Percentiles rank a stretch among this genome's conserved stretches.
Evolutionary conservation across 1,284 basidiomycete species (phyloP).

Genomic region (Kwoniella shivajii): DNA sequence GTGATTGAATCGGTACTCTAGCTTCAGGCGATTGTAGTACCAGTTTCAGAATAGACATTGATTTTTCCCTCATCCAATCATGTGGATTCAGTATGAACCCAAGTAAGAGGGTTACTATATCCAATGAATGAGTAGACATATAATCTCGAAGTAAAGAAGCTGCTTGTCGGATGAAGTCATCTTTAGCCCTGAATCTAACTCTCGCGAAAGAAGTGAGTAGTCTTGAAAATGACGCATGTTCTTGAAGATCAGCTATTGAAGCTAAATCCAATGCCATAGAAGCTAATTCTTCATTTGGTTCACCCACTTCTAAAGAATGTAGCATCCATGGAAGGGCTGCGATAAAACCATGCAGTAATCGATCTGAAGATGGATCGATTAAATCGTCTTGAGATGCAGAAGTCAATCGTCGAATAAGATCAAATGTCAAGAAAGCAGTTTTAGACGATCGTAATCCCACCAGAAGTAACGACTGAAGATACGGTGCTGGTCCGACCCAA

Average conservation of each 20-base stretch:
- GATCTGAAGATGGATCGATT: conserved; percentile 71
- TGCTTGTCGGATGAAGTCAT: conserved; percentile 91
- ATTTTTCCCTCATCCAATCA: conserved; percentile 77
- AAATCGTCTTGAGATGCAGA: conserved; percentile 67
- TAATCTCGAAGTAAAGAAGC: conserved; percentile 81
- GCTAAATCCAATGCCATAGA: conserved; percentile 77
- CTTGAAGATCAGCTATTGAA: conserved; percentile 69
- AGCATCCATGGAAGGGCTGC: conserved; percentile 87
- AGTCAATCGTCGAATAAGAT: conserved; percentile 67
- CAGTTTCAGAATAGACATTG: conserved; percentile 85
- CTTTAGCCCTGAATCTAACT: conserved; percentile 84
- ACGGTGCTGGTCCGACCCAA: conserved; percentile 68
- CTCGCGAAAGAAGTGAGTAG: conserved; percentile 89
- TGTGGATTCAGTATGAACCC: conserved; percentile 83
- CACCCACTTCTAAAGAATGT: conserved; percentile 70
- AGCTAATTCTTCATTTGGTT: conserved; percentile 64
- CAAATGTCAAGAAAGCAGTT: conserved; percentile 70
- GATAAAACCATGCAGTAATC: conserved; percentile 81
- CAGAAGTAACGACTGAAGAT: conserved; percentile 74
- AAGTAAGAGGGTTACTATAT: conserved; percentile 76
- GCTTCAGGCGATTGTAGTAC: conserved; percentile 85
- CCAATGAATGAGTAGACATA: conserved; percentile 64
- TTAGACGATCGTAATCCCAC: conserved; percentile 78
- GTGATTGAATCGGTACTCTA: conserved; percentile 68
- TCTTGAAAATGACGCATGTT: conserved; percentile 72